Conservation (phyloP, 305 asterid genomes). For the Ajuga reptans region DNA sequence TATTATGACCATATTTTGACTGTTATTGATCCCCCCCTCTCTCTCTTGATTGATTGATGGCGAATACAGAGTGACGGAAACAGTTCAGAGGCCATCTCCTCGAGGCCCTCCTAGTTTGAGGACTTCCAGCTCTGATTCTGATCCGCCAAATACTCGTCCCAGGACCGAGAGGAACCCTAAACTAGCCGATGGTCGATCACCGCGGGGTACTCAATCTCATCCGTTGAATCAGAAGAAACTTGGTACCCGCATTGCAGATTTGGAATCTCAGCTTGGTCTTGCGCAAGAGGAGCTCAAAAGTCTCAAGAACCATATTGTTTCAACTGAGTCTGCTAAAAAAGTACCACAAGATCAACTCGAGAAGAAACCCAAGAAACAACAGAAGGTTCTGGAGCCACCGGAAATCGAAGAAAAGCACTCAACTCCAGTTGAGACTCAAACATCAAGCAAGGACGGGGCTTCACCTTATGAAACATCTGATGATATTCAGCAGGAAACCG, state of each 20-base stretch:
- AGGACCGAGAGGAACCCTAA: conserved; percentile 53
- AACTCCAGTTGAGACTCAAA: conserved; percentile 23
- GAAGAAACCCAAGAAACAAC: conserved; percentile 48
- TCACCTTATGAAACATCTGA: conserved; percentile 28
- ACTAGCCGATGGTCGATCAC: conserved; percentile 52
- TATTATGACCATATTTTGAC: background rate
- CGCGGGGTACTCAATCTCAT: conserved; percentile 52
- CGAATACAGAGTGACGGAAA: conserved; percentile 47
- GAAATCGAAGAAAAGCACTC: conserved; percentile 31
- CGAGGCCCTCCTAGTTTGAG: conserved; percentile 47
- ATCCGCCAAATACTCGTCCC: conserved; percentile 46
- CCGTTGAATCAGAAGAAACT: conserved; percentile 70
- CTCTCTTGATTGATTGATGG: background rate
- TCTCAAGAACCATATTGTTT: conserved; percentile 56
- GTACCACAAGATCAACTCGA: conserved; percentile 52
- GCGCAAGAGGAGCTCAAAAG: conserved; percentile 80
- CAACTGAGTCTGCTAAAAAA: conserved; percentile 56
- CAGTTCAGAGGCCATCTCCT: conserved; percentile 59
- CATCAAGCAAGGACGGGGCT: conserved; percentile 9
- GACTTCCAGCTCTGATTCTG: conserved; percentile 66
- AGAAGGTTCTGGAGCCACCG: conserved; percentile 19
- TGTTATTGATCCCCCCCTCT: conserved; percentile 9
- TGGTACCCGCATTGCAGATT: conserved; percentile 76
- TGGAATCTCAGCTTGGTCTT: conserved; percentile 88
- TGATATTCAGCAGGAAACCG: conserved; percentile 57